Base-by-base conservation (phyloP, 352 stramenopile genomes). In the Aphanomyces cochlioides region DNA sequence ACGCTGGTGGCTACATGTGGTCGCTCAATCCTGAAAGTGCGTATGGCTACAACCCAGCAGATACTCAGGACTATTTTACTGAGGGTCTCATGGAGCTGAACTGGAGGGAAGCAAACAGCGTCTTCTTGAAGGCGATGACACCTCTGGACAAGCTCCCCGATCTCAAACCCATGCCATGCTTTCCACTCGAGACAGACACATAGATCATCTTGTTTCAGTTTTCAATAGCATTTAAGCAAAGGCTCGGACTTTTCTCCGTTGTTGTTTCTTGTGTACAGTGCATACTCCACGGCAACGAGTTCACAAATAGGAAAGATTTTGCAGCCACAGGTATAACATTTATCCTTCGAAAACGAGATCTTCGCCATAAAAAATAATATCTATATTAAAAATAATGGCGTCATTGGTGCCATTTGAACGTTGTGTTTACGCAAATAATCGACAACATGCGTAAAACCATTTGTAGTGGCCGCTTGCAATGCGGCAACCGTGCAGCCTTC, bases 1-100 rank as follows among this genome's bases (percentile, higher is more conserved):
- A 87, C 39, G 82, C 79, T 0, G 84, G 84, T 28, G 82, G 80
- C 4, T 91, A 90, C 72, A 88, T 91, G 80, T 91, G 84, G 84
- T 89, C 82, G 12, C 74, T 91, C 3, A 91, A 91, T 56, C 84
- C 84, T 0, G 83, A 91, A 72, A 87, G 78, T 75, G 83, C 80
- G 56, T 91, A 91, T 72, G 78, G 87, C 70, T 90, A 75, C 75
- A 90, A 90, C 58, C 83, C 83, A 0, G 82, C 83, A 7, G 82
- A 89, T 60, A 87, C 69, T 28, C 82, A 74, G 66, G 84, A 80
- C 39, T 64, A 71, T 1, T 91, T 89, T 63, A 87, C 78, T 1
- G 84, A 91, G 53, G 84, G 84, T 0, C 56, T 91, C 61, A 67
- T 91, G 28, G 65, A 77, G 7, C 79, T 89, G 47, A 82, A 91